These are phyloP conservation scores for Peronospora farinosa DNA, from an alignment of 352 stramenopile species.

Conservation along the genomic window DNA sequence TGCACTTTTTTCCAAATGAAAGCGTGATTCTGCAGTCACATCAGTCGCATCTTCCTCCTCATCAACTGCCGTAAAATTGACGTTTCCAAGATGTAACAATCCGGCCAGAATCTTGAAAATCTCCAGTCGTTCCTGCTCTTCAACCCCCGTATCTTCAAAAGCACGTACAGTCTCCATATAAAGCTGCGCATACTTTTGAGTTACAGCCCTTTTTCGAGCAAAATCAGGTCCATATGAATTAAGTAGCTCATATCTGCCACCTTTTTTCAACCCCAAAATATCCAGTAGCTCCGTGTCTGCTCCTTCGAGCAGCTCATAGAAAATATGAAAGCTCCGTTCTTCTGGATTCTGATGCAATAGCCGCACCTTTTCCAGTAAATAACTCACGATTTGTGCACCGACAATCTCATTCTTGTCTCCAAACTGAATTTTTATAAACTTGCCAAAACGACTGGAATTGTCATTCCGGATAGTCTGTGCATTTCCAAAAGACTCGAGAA, in stretches of 20 bases:
- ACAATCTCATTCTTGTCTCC: constrained; percentile 71
- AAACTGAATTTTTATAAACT: constrained; percentile 95
- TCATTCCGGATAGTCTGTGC: constrained; percentile 95
- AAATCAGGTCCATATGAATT: constrained; percentile 73
- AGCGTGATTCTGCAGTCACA: constrained; percentile 31
- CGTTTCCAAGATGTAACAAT: constrained; percentile 93
- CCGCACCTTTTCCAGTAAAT: constrained; percentile 96
- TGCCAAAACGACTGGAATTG: constrained; percentile 93
- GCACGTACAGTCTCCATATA: constrained; percentile 67
- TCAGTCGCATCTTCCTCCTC: constrained; percentile 42
- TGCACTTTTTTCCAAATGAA: constrained; percentile 78
- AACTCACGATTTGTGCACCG: constrained; percentile 91
- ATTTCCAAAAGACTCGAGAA: constrained; percentile 96
- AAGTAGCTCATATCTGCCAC: constrained; percentile 82
- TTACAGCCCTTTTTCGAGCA: constrained; percentile 24
- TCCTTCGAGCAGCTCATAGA: constrained; percentile 92
- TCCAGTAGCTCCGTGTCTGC: constrained; percentile 54
- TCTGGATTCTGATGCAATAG: constrained; percentile 89
- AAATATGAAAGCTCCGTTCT: constrained; percentile 94
- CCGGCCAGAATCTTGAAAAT: constrained; percentile 83
- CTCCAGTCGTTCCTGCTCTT: constrained; percentile 33
- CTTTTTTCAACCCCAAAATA: constrained; percentile 51
- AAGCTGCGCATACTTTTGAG: constrained; percentile 47
- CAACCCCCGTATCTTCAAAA: constrained; percentile 69
- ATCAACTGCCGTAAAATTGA: constrained; percentile 65